Conservation (phyloP, 2,329 filamentous ascomycete genomes). For the Cladosporium austrohemisphaericum region DNA sequence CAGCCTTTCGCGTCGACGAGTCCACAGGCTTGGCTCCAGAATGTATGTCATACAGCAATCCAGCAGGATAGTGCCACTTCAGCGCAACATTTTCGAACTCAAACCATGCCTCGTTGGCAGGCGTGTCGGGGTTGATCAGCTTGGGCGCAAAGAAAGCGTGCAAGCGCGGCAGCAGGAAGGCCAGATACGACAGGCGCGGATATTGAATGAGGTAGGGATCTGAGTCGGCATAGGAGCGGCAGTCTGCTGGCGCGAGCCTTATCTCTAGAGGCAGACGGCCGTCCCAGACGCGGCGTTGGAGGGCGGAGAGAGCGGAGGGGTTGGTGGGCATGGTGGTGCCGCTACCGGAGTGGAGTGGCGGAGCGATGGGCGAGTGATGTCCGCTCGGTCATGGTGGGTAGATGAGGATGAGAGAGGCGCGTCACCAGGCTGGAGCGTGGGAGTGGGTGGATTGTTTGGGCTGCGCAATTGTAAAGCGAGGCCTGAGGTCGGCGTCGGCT, state of each 20-base stretch:
- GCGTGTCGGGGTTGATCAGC: constrained; percentile 56
- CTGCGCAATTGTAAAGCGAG: constrained; percentile 7
- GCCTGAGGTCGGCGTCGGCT: constrained; percentile 4
- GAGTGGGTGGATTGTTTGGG: not conserved
- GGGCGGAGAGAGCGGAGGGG: constrained; percentile 3
- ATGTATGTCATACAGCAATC: constrained; percentile 67
- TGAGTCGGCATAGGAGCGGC: constrained; percentile 56
- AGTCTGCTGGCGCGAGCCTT: constrained; percentile 55
- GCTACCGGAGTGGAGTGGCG: constrained; percentile 8
- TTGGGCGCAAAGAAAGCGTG: constrained; percentile 58
- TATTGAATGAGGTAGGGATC: constrained; percentile 61
- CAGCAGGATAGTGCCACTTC: constrained; percentile 69
- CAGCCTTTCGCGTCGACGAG: constrained; percentile 6
- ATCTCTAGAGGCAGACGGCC: constrained; percentile 60
- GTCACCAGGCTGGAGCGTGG: not conserved
- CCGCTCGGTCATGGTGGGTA: constrained; percentile 5
- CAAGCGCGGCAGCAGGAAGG: constrained; percentile 60
- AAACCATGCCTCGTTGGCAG: constrained; percentile 57
- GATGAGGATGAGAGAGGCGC: not conserved
- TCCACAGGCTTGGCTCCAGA: constrained; percentile 52
- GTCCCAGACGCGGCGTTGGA: constrained; percentile 53
- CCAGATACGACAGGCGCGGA: constrained; percentile 65
- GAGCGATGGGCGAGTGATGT: not conserved
- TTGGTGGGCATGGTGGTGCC: constrained; percentile 1
- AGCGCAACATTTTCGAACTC: constrained; percentile 64